Percentiles rank a stretch among this genome's conserved stretches.
These are phyloP conservation scores for Zopfochytrium polystomum DNA, from an alignment of 371 early-diverging fungal species.

Conservation along the genomic window DNA sequence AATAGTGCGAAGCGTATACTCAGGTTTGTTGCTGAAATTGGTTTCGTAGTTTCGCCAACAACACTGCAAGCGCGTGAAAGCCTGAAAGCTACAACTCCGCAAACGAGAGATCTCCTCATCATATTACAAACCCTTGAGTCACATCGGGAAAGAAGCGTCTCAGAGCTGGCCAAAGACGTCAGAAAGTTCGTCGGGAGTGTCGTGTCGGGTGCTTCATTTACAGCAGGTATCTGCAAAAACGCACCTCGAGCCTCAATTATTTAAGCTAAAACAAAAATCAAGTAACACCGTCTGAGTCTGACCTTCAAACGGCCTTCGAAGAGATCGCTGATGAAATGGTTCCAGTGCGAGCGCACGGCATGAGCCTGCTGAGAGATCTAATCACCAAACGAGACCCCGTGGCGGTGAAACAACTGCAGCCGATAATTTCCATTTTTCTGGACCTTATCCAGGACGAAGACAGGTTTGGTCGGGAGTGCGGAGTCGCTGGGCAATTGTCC, in stretches of 20 bases:
- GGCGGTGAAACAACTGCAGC: conserved; percentile 57
- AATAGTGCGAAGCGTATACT: conserved; percentile 37
- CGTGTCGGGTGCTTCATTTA: background rate
- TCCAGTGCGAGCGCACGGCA: conserved; percentile 86
- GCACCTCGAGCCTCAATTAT: background rate
- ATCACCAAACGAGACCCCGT: conserved; percentile 61
- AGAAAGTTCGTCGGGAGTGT: conserved; percentile 45
- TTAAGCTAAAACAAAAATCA: background rate
- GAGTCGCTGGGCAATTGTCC: too few relatives aligned
- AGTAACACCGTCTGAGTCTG: conserved; percentile 44
- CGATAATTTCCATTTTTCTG: conserved; percentile 69
- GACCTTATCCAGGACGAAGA: conserved; percentile 73
- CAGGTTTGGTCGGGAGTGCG: conserved; percentile 55
- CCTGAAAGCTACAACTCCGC: conserved; percentile 49
- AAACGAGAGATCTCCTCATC: conserved; percentile 46
- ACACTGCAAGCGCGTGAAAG: conserved; percentile 6
- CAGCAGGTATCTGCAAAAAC: background rate
- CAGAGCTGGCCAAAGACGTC: conserved; percentile 58
- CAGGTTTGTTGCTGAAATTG: conserved; percentile 1
- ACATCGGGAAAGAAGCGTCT: conserved; percentile 53
- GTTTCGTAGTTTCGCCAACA: background rate
- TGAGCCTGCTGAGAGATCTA: conserved; percentile 73
- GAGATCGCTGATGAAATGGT: conserved; percentile 74
- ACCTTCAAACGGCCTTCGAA: conserved; percentile 70
- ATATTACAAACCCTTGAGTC: conserved; percentile 55